These are phyloP conservation scores for Lotmaria passim DNA, from an alignment of 208 protist species.

Conservation along the genomic window DNA sequence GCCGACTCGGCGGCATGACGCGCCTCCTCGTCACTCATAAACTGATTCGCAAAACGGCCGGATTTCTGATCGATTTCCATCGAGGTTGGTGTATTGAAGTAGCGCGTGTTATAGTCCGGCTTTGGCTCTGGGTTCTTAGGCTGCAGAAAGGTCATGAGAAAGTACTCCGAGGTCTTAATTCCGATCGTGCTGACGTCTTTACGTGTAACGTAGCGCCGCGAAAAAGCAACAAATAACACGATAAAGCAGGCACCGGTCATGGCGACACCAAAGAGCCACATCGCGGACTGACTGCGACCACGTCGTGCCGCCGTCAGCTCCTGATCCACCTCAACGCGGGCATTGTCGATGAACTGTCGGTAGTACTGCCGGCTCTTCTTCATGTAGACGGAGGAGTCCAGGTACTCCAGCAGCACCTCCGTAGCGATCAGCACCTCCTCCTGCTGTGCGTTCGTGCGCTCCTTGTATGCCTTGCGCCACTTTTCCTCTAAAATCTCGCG, in stretches of 20 bases:
- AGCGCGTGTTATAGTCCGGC: slow-evolving; percentile 84
- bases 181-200: slow-evolving; percentile 72
- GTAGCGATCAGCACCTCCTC: slow-evolving; percentile 81
- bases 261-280: slow-evolving; percentile 53
- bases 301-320: slow-evolving; percentile 44
- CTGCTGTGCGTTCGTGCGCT: slow-evolving; percentile 62
- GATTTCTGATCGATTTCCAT: slow-evolving; percentile 68
- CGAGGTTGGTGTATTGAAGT: slow-evolving; percentile 75
- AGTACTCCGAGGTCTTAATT: slow-evolving; percentile 56
- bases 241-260: slow-evolving; percentile 50
- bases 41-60: slow-evolving; percentile 50
- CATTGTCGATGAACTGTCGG: slow-evolving; percentile 72
- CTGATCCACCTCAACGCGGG: slow-evolving; percentile 60
- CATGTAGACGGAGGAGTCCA: slow-evolving; percentile 67
- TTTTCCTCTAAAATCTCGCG: slow-evolving; percentile 51
- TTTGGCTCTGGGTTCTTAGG: slow-evolving; percentile 77
- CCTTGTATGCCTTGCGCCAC: slow-evolving; percentile 65
- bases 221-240: slow-evolving; percentile 68
- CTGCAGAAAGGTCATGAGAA: slow-evolving; percentile 79
- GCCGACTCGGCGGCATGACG: slow-evolving; percentile 39
- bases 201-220: slow-evolving; percentile 52
- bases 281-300: slow-evolving; percentile 46
- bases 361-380: slow-evolving; percentile 90
- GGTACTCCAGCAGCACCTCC: slow-evolving; percentile 87
- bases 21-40: slow-evolving; percentile 31